Evolutionary conservation across 257 asterid genomes (phyloP).

Genomic region (Nicotiana benthamiana): DNA sequence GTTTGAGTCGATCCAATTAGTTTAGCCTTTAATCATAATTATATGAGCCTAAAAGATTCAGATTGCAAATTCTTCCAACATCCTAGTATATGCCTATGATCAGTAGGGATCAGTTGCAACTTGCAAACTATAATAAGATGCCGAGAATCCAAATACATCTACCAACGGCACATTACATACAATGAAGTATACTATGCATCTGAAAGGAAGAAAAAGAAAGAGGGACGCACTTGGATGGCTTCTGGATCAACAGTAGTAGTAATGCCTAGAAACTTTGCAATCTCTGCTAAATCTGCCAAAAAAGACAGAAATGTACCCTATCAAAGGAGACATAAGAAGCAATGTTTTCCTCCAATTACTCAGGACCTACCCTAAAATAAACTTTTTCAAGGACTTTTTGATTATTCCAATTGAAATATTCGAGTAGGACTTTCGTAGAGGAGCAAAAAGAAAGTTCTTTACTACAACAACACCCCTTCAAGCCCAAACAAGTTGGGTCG

Average conservation of each 20-base stretch:
- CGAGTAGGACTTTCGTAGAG: neutral
- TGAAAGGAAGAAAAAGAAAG: neutral
- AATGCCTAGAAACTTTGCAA: slow-evolving; percentile 91
- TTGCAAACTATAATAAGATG: neutral
- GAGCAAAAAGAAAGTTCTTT: neutral
- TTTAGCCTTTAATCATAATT: neutral
- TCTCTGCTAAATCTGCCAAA: slow-evolving; percentile 88
- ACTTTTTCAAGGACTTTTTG: neutral
- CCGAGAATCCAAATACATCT: neutral
- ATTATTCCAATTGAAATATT: neutral
- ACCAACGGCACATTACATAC: neutral
- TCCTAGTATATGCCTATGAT: neutral
- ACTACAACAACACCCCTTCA: no score
- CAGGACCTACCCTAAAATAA: neutral
- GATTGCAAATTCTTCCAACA: neutral
- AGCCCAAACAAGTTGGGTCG: no score
- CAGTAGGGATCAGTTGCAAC: neutral
- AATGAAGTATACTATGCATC: neutral
- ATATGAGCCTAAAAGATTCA: neutral
- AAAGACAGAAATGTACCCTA: neutral
- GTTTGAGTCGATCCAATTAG: neutral
- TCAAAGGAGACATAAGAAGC: neutral
- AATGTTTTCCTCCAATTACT: neutral
- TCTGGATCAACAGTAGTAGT: slow-evolving; percentile 83
- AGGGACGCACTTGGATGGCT: slow-evolving; percentile 80